Evolutionary conservation across 2,329 filamentous ascomycete genomes (phyloP), one percentile per base, ranked within the genome.

Genomic region (Aspergillus neotritici): DNA sequence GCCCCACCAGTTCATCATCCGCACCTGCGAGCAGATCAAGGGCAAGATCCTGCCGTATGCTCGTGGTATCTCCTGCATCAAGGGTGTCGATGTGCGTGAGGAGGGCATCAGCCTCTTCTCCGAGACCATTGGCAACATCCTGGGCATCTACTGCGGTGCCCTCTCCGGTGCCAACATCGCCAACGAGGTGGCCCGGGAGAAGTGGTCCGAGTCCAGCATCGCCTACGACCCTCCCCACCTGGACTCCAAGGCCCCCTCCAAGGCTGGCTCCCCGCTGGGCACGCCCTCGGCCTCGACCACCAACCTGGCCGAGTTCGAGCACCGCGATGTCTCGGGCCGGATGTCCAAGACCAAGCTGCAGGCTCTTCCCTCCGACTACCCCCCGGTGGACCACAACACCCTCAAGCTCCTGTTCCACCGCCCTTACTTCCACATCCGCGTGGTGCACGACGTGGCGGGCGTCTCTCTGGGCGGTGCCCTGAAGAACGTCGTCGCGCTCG

Each of bases 111-210:
- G 83, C 58, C 78, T 98, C 42, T 96, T 98, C 73, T 94, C 87
- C 42, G 93, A 98, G 70, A 88, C 85, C 66, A 98, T 98, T 62
- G 90, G 90, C 44, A 82, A 87, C 64, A 84, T 85, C 25, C 77
- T 98, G 14, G 87, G 86, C 49, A 98, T 98, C 65, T 98, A 98
- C 75, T 95, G 90, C 60, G 93, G 93, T 60, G 91, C 93, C 8
- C 78, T 98, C 31, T 94, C 88, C 34, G 93, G 93, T 43, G 93
- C 93, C 58, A 98, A 98, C 73, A 93, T 98, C 60, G 93, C 94
- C 38, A 86, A 79, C 54, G 94, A 98, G 68, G 93, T 98, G 58
- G 93, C 93, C 1, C 79, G 82, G 54, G 93, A 96, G 74, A 95
- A 96, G 67, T 97, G 88, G 79, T 95, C 86, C 48, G 93, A 97